phyloP scores from a whole-genome alignment of 2,329 filamentous ascomycete species.

The Knoxdaviesia proteae region DNA sequence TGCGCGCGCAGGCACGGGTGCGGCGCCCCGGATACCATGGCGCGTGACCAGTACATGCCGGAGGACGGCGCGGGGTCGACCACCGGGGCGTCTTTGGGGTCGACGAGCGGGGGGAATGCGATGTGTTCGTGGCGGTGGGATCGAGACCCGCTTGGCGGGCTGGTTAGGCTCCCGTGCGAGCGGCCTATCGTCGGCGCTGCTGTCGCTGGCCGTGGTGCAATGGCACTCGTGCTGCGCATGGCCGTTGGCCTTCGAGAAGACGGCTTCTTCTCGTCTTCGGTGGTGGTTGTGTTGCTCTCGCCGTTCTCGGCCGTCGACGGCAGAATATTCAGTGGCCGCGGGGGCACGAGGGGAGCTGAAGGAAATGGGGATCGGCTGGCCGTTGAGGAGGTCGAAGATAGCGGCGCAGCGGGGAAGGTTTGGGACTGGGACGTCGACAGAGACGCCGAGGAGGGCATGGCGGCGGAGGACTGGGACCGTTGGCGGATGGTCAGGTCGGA shows the following conservation, averaged over 20 bases:
- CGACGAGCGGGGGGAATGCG: slow-evolving; percentile 34
- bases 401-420: slow-evolving; percentile 10
- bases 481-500: slow-evolving; percentile 32
- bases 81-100: slow-evolving; percentile 33
- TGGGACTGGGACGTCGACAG: slow-evolving; percentile 9
- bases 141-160: slow-evolving; percentile 7
- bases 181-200: slow-evolving; percentile 8
- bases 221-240: slow-evolving; percentile 32
- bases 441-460: slow-evolving; percentile 12
- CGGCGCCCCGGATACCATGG: slow-evolving; percentile 39
- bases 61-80: slow-evolving; percentile 42
- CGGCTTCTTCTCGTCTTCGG: slow-evolving; percentile 9
- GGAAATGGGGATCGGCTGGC: slow-evolving; percentile 5
- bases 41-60: slow-evolving; percentile 53
- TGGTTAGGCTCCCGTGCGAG: slow-evolving; percentile 6
- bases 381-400: slow-evolving; percentile 4
- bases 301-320: slow-evolving; percentile 6
- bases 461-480: slow-evolving; percentile 28
- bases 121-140: slow-evolving; percentile 19
- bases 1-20: slow-evolving; percentile 44
- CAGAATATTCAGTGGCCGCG: not conserved
- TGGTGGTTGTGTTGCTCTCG: slow-evolving; percentile 7
- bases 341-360: slow-evolving; percentile 2
- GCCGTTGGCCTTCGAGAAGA: slow-evolving; percentile 18
- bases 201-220: slow-evolving; percentile 15